Base-by-base conservation (phyloP, 1,284 basidiomycete species). In the Trichosporon coremiiforme region DNA sequence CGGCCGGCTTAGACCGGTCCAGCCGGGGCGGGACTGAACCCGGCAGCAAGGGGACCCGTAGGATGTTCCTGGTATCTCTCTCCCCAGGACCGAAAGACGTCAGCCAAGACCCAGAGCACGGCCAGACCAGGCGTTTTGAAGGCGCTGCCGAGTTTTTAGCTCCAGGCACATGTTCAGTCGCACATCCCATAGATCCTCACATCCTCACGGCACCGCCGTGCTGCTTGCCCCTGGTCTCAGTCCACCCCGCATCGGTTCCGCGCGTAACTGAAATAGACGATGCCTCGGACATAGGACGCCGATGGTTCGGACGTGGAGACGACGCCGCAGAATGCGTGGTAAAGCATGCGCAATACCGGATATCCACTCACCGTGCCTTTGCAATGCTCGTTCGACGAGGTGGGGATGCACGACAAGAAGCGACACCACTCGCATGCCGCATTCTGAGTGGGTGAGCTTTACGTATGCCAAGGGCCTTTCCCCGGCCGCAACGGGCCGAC, bases 401-500 rank as follows among this genome's bases (percentile, higher is more conserved):
- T 90, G 0, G 94, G 94, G 79, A 94, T 89, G 77, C 94, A 96
- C 0, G 91, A 93, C 3, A 96, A 83, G 82, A 93, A 96, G 66
- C 93, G 88, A 79, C 96, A 98, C 83, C 95, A 93, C 64, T 89
- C 86, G 80, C 95, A 98, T 25, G 93, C 93, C 88, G 80, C 78
- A 65, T 80, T 79, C 75, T 77, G 69, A 6, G 8, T 33, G 53
- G 47, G 33, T 65, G 12, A 68, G 55, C 15, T 67, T 7, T 20
- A 17, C 68, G 25, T 72, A 64, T 67, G 36, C 31, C 22, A 63
- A 60, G 55, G 17, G 31, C 55, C 33, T 41, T 8, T 22, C 62
- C 62, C 35, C 64, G 55, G 41, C 63, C n/a, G 35, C 13, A 63
- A 10, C 29, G 29, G 33, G n/a, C 15, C 38, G 70, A 22, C 55